Evolutionary conservation across 2,329 filamentous ascomycete species (phyloP), one percentile per base, ranked within the genome.

Genomic region (Rhexocercosporidium sp.): DNA sequence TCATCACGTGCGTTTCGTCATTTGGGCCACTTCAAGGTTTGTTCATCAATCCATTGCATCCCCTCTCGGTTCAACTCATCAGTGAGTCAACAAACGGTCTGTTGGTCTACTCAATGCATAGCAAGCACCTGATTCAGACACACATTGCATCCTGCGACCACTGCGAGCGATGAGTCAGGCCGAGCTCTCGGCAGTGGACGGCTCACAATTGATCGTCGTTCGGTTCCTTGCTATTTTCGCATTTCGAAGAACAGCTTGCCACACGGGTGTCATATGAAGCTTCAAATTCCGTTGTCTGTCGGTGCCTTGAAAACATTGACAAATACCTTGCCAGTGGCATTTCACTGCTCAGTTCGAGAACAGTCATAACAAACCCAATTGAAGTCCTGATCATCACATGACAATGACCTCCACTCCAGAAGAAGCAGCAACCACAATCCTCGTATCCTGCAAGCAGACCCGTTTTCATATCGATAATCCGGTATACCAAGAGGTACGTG

Each of bases 401-500:
- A 62, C 22, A 34, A 62, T 62, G 60, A 34, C 44, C 7, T 41
- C 31, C 20, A 62, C 31, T 1, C 25, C 47, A n/a, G 60, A 41
- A 44, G 73, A 75, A 69, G 67, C 70, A 37, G 70, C 73, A 37
- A 69, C 70, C 16, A 73, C 73, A 1, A 77, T 77, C 6, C 56
- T 77, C 18, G 70, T 69, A 25, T 75, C 75, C 8, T 76, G 73
- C 59, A 77, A 77, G 62, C 75, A 77, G 61, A 77, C 76, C 4
- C 67, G 76, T 56, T 77, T 77, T 39, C 70, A 77, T 47, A 77
- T 77, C 14, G 70, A 75, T 44, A 74, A 71, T 60, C 75, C 75
- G 2, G 73, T 75, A 7, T 75, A 77, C 62, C 72, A 74, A 69
- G 75, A 77, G 66, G 75, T 75, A 57, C 25, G 56, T 62, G 54